Percentiles rank a stretch among this genome's conserved stretches.
Evolutionary conservation across 495 filamentous ascomycete species (phyloP).

Genomic region (Aspergillus conjunctus): DNA sequence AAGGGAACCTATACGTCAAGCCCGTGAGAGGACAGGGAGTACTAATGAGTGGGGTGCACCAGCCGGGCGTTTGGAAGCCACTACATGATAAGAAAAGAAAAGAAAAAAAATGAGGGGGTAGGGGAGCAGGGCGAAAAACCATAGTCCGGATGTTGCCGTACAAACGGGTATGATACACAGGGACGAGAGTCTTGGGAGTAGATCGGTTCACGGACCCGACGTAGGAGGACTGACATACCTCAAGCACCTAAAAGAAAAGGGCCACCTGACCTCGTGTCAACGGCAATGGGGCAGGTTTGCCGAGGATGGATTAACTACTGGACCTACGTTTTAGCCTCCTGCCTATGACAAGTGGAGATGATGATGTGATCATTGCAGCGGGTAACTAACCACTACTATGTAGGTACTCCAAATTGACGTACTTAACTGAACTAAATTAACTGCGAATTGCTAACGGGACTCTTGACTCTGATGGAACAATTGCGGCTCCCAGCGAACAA

Average conservation of each 20-base stretch:
- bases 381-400: too few relatives aligned
- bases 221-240: background rate
- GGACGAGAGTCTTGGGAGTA: too few relatives aligned
- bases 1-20: background rate
- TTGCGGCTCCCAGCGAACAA: too few relatives aligned
- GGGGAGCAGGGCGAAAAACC: too few relatives aligned
- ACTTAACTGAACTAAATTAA: too few relatives aligned
- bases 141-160: too few relatives aligned
- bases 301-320: slow-evolving; percentile 4
- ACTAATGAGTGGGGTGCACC: background rate
- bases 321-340: background rate
- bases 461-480: background rate
- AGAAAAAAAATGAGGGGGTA: too few relatives aligned
- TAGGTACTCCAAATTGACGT: too few relatives aligned
- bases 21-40: background rate
- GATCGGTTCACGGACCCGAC: background rate
- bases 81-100: too few relatives aligned
- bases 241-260: background rate
- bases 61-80: too few relatives aligned
- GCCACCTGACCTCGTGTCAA: slow-evolving; percentile 17
- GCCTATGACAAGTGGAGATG: slow-evolving; percentile 7
- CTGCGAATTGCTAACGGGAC: too few relatives aligned
- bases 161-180: too few relatives aligned
- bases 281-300: slow-evolving; percentile 6
- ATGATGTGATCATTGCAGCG: slow-evolving; percentile 9